A percentile compares a stretch with the other conserved stretches of the same genome.
phyloP scores from a whole-genome alignment of 2,329 filamentous ascomycete genomes.

The Uncinocarpus reesii region DNA sequence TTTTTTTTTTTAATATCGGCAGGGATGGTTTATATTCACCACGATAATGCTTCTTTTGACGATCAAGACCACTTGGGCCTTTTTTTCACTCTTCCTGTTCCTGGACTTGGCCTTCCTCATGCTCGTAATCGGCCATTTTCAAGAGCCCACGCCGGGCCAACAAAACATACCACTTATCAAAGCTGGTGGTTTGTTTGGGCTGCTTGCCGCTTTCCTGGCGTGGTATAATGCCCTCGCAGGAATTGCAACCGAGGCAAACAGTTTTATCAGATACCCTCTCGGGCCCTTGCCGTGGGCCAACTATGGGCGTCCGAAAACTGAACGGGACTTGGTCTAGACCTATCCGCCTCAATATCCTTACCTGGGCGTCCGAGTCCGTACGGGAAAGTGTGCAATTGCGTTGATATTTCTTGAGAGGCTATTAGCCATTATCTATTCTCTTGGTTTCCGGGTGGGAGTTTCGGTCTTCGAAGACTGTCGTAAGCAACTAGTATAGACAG shows the following conservation, averaged over 20 bases:
- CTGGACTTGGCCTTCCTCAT: constrained; percentile 67
- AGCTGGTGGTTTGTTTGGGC: constrained; percentile 68
- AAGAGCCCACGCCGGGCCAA: constrained; percentile 36
- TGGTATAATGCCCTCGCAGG: constrained; percentile 83
- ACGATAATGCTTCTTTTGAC: constrained; percentile 63
- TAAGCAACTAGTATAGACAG: not conserved
- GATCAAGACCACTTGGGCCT: constrained; percentile 64
- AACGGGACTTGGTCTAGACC: constrained; percentile 33
- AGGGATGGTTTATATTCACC: constrained; percentile 78
- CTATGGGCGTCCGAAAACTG: constrained; percentile 47
- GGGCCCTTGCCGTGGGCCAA: constrained; percentile 93
- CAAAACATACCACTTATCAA: constrained; percentile 48
- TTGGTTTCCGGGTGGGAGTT: not conserved
- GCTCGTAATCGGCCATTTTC: constrained; percentile 55
- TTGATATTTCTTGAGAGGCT: not conserved
- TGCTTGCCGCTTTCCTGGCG: constrained; percentile 67
- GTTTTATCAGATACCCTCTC: constrained; percentile 88
- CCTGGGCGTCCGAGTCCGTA: no score
- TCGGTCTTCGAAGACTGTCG: not conserved
- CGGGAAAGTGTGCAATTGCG: not conserved
- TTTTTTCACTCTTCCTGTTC: constrained; percentile 66
- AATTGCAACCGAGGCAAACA: constrained; percentile 59
- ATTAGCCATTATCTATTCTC: not conserved
- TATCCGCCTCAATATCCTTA: not conserved
- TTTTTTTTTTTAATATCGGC: constrained; percentile 15